Conservation (phyloP, 2,329 filamentous ascomycete species). For the Xylaria sp. region DNA sequence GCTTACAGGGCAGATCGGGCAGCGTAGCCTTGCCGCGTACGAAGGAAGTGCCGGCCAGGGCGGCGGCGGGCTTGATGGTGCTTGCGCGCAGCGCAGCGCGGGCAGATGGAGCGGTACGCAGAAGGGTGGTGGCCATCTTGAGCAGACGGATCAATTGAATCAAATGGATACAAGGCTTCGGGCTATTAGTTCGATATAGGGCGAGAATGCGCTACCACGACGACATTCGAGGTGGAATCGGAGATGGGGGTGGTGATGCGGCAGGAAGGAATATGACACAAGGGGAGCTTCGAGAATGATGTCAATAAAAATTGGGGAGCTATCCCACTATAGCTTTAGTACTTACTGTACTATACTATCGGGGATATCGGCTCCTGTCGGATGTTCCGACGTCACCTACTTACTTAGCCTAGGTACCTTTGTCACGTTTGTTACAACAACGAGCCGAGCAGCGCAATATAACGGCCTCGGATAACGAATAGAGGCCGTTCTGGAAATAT, state of each 20-base stretch:
- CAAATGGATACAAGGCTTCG: neutral
- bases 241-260: neutral
- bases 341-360: neutral
- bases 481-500: no score
- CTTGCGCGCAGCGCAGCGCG: slow-evolving; percentile 74
- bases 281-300: slow-evolving; percentile 14
- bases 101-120: slow-evolving; percentile 70
- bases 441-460: no score
- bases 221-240: neutral
- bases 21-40: slow-evolving; percentile 89
- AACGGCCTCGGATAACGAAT: no score
- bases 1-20: slow-evolving; percentile 80
- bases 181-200: neutral
- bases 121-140: slow-evolving; percentile 75
- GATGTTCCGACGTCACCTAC: slow-evolving; percentile 8
- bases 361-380: neutral
- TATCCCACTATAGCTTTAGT: neutral
- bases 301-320: slow-evolving; percentile 13
- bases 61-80: slow-evolving; percentile 61
- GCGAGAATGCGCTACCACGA: neutral
- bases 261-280: neutral
- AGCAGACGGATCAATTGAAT: slow-evolving; percentile 16
- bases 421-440: no score
- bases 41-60: slow-evolving; percentile 76
- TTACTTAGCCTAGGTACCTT: no score